Evolutionary conservation across 805 yeast species (phyloP).

Genomic region (Schizosaccharomyces osmophilus): DNA sequence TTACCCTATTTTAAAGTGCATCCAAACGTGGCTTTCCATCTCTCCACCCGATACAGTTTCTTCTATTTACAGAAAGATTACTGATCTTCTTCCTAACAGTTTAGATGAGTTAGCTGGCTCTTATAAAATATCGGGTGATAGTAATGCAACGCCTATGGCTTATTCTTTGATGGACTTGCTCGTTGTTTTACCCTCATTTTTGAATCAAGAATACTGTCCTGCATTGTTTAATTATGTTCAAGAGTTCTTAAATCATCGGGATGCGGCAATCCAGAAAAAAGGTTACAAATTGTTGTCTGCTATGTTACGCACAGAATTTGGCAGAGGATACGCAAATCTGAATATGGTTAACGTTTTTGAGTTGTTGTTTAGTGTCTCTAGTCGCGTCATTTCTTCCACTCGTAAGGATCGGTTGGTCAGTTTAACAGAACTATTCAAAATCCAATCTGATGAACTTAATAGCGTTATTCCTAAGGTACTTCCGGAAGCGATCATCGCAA

Average conservation of each 20-base stretch:
- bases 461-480: conserved; percentile 58
- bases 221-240: conserved; percentile 23
- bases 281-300: conserved; percentile 21
- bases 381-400: not conserved
- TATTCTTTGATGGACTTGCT: conserved; percentile 79
- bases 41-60: conserved; percentile 41
- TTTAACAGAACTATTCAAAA: not conserved
- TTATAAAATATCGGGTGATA: conserved; percentile 6
- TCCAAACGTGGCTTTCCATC: conserved; percentile 54
- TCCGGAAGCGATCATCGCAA: conserved; percentile 71
- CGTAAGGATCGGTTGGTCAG: not conserved
- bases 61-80: conserved; percentile 63
- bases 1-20: conserved; percentile 63
- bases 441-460: conserved; percentile 16
- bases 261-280: conserved; percentile 8
- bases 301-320: conserved; percentile 44
- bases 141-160: conserved; percentile 27
- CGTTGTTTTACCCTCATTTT: conserved; percentile 64
- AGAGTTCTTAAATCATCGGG: not conserved
- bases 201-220: conserved; percentile 11
- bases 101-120: conserved; percentile 10
- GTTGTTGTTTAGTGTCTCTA: not conserved
- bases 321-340: conserved; percentile 27
- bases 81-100: conserved; percentile 31
- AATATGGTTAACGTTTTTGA: conserved; percentile 32